Percentiles rank a stretch among this genome's conserved stretches.
These are phyloP conservation scores for Persicaria maculosa DNA, from an alignment of 148 eudicot species.

Conservation along the genomic window DNA sequence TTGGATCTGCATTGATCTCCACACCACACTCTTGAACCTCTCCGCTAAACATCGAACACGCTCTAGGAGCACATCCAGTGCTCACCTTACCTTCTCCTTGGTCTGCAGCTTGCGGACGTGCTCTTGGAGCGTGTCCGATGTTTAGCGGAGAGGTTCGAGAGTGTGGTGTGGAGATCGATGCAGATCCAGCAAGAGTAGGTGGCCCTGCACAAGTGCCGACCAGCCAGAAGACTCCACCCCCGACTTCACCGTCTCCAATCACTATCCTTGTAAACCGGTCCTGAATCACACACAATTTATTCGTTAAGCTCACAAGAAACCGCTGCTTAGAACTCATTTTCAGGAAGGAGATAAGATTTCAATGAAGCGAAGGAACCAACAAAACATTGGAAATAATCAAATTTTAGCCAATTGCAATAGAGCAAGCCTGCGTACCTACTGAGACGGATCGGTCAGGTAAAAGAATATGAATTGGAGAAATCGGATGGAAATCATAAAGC, in stretches of 20 bases:
- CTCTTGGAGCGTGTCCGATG: too few species aligned
- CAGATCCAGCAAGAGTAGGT: not conserved
- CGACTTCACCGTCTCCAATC: too few species aligned
- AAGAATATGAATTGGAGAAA: not conserved
- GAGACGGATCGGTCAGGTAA: not conserved
- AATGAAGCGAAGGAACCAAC: not conserved
- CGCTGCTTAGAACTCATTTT: not conserved
- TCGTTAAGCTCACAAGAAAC: not conserved
- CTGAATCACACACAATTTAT: not conserved
- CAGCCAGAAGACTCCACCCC: not conserved
- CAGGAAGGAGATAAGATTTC: not conserved
- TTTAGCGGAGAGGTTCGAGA: too few species aligned
- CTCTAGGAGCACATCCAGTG: too few species aligned
- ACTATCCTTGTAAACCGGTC: not conserved
- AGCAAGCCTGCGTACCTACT: not conserved
- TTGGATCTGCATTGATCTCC: not conserved
- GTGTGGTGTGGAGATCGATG: too few species aligned
- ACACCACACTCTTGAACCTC: too few species aligned
- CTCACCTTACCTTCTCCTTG: too few species aligned
- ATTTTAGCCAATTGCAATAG: not conserved
- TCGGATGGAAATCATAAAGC: not conserved
- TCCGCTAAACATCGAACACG: too few species aligned
- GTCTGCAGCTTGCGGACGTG: too few species aligned
- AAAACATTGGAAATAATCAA: not conserved
- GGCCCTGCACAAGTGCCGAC: not conserved